Percentiles rank a stretch among this genome's conserved stretches.
phyloP scores from a whole-genome alignment of 2,329 filamentous ascomycete species.

The Chaetomium strumarium region DNA sequence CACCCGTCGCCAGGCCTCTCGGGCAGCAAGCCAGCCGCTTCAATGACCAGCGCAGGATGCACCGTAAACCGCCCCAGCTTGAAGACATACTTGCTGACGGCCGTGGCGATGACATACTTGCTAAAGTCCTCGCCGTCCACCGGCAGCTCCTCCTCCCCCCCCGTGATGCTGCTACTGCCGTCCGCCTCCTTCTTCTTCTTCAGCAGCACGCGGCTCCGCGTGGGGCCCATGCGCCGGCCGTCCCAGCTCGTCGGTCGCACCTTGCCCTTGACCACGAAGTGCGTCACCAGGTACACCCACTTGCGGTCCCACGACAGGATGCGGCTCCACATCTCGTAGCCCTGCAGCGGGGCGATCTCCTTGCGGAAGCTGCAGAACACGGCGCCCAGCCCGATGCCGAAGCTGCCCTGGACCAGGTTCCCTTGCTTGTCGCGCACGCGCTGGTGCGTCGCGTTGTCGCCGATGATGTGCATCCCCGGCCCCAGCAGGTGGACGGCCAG shows the following conservation, averaged over 20 bases:
- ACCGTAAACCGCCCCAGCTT: slow-evolving; percentile 80
- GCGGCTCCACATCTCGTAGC: slow-evolving; percentile 68
- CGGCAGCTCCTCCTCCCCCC: too few species aligned
- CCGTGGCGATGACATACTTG: slow-evolving; percentile 64
- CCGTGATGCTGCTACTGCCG: too few species aligned
- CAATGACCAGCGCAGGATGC: slow-evolving; percentile 70
- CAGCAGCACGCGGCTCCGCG: slow-evolving; percentile 11
- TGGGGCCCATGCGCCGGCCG: slow-evolving; percentile 37
- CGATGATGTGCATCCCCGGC: slow-evolving; percentile 48
- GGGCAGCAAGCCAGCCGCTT: slow-evolving; percentile 68
- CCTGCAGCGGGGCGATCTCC: slow-evolving; percentile 64
- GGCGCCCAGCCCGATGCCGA: slow-evolving; percentile 64
- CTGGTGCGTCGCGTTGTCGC: slow-evolving; percentile 42
- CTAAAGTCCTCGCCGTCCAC: slow-evolving; percentile 39
- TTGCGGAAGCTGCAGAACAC: slow-evolving; percentile 68
- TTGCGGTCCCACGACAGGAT: slow-evolving; percentile 73
- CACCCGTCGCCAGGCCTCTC: slow-evolving; percentile 60
- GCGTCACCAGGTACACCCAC: slow-evolving; percentile 72
- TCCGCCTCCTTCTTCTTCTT: too few species aligned
- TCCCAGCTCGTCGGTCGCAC: slow-evolving; percentile 51
- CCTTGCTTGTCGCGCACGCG: slow-evolving; percentile 48
- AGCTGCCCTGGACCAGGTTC: slow-evolving; percentile 44
- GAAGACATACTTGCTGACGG: slow-evolving; percentile 74
- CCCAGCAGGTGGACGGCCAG: slow-evolving; percentile 65
- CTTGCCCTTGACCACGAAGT: slow-evolving; percentile 61